A percentile compares a stretch with the other conserved stretches of the same genome.
These are phyloP conservation scores for Rhinocladiella mackenziei DNA, from an alignment of 2,329 filamentous ascomycete species.

Conservation along the genomic window DNA sequence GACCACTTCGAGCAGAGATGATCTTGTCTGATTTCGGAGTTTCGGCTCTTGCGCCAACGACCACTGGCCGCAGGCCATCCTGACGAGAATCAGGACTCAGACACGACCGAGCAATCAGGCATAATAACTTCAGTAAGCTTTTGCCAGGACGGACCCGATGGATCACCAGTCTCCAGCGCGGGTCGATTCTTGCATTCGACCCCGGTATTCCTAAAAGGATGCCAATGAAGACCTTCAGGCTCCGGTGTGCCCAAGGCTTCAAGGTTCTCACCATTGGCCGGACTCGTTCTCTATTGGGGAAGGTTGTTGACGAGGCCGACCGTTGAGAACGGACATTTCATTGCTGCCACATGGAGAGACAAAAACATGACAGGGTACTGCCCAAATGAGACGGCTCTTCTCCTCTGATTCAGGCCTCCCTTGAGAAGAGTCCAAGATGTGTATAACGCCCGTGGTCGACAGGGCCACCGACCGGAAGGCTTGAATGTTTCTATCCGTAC, in stretches of 20 bases:
- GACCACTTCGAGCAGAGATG: no score
- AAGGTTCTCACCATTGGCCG: conserved; percentile 18
- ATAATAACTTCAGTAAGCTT: conserved; percentile 17
- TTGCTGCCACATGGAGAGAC: conserved; percentile 20
- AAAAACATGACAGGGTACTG: no score
- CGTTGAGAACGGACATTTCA: conserved; percentile 14
- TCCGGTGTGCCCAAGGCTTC: background rate
- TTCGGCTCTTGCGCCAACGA: no score
- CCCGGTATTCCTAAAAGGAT: conserved; percentile 5
- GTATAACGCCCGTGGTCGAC: no score
- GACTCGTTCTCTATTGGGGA: conserved; percentile 11
- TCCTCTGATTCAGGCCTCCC: background rate
- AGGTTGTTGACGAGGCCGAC: conserved; percentile 14
- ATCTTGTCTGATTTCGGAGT: no score
- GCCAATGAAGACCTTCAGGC: conserved; percentile 4
- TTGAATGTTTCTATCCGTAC: no score
- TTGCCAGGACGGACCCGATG: conserved; percentile 1
- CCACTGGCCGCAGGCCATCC: background rate
- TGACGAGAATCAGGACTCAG: background rate
- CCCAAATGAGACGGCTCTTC: background rate
- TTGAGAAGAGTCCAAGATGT: background rate
- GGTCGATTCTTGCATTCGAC: conserved; percentile 14
- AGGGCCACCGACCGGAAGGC: no score
- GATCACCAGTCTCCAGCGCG: conserved; percentile 3
- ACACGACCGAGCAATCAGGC: conserved; percentile 1